Base-by-base conservation (phyloP, 106 monocot genomes). In the Dendrobium huoshanense region DNA sequence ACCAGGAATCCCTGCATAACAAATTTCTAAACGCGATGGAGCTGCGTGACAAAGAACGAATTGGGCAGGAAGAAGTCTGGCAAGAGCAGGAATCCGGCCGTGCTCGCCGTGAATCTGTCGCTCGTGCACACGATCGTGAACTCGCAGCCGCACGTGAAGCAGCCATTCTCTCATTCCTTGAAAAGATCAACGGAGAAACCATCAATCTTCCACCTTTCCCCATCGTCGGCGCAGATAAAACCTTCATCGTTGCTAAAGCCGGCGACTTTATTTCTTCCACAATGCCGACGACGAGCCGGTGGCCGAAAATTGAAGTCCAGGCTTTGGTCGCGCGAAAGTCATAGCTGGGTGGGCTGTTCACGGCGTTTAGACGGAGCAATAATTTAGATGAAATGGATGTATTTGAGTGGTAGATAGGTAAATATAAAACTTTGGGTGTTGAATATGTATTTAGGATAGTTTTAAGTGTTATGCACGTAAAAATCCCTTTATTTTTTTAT, bases 261-360 rank as follows among this genome's bases (percentile, higher is more conserved):
- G 41, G 22, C 79, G 61, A 47, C 44, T 25, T 1, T 80, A 64
- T 20, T 18, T 27, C 58, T 55, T 65, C 11, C 45, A 11, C 16
- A 27, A 41, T 49, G 61, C 17, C 80, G 25, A 87, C 55, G 31
- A 67, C 87, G 0, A 90, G 85, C 73, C 55, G 97, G 75, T 94
- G 97, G 97, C 97, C 97, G 16, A 98, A 91, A 81, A 89, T 88
- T 19, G 97, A 98, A 78, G 97, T 98, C 6, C 89, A 98, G 47
- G 90, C 94, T 9, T 82, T 98, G 88, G 95, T 98, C 27, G 0
- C 27, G 27, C 27, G 27, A 27, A 27, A 27, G 27, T 27, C 27
- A 27, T 27, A 27, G 27, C 27, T 27, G 27, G 27, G 27, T 27
- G 27, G 27, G 27, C 0, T 27, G 27, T 27, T 27, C 27, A 27